phyloP scores from a whole-genome alignment of 73 alveolate genomes.

The Tetrahymena borealis region DNA sequence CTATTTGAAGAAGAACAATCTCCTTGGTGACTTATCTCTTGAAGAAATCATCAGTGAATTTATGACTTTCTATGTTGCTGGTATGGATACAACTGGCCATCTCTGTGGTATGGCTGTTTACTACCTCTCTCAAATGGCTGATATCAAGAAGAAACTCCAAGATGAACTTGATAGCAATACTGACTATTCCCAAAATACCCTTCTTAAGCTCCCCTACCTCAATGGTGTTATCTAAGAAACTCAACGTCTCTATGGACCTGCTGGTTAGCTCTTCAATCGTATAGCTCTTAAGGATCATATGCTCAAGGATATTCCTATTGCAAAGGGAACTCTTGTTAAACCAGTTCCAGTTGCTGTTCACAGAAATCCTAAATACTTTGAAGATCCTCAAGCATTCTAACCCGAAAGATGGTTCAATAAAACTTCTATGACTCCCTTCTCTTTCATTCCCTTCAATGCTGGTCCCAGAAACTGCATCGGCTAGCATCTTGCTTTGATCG shows the following conservation, averaged over 20 bases:
- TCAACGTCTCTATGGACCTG: conserved; percentile 3
- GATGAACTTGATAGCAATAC: not conserved
- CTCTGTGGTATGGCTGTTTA: not conserved
- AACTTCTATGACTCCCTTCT: not conserved
- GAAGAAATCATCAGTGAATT: not conserved
- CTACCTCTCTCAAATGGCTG: not conserved
- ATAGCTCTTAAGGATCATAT: not conserved
- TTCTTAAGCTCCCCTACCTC: not conserved
- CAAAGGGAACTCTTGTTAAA: not conserved
- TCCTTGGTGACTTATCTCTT: not conserved
- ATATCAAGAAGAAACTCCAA: not conserved
- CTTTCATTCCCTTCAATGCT: conserved; percentile 32
- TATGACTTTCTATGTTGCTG: not conserved
- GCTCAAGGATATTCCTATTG: not conserved
- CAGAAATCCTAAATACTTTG: not conserved
- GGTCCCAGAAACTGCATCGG: conserved; percentile 46
- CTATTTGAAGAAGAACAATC: not conserved
- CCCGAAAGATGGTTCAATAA: not conserved
- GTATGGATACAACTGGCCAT: not conserved
- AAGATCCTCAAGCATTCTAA: not conserved
- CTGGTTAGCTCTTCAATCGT: not conserved
- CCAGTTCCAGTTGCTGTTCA: not conserved
- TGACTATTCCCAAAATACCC: not conserved
- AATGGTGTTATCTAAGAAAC: not conserved
- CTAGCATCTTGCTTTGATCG: conserved; percentile 38